Conservation (phyloP, 306 rosid genomes). For the Quercus variabilis region DNA sequence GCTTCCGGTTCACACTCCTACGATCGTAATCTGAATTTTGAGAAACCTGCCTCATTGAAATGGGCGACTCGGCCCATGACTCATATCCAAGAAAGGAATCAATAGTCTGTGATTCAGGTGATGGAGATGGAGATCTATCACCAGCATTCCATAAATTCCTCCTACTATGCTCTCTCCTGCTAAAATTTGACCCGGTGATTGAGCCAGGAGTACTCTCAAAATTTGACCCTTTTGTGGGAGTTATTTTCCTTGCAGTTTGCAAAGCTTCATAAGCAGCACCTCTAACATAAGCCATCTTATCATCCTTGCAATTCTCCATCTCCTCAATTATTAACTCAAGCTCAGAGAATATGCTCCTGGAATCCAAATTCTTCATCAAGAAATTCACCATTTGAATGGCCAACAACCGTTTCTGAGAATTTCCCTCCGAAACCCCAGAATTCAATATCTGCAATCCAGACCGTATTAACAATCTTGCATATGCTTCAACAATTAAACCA, state of each 20-base stretch:
- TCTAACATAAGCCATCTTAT: constrained; percentile 70
- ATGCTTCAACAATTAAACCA: constrained; percentile 75
- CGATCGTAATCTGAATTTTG: constrained; percentile 28
- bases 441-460: constrained; percentile 60
- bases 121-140: constrained; percentile 50
- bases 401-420: constrained; percentile 69
- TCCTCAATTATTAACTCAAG: constrained; percentile 61
- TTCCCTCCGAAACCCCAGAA: constrained; percentile 53
- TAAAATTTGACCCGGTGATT: constrained; percentile 61
- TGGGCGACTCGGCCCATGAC: constrained; percentile 59
- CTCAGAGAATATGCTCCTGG: constrained; percentile 73
- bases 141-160: constrained; percentile 36
- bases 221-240: constrained; percentile 43
- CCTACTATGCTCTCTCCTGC: constrained; percentile 37
- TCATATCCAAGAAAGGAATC: constrained; percentile 64
- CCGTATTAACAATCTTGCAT: constrained; percentile 72
- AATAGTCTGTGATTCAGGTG: constrained; percentile 64
- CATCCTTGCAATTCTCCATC: constrained; percentile 78
- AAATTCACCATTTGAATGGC: constrained; percentile 81
- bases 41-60: constrained; percentile 37
- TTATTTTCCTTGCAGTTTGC: constrained; percentile 68
- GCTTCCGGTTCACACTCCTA: constrained; percentile 67
- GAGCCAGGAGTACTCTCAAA: constrained; percentile 49
- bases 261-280: constrained; percentile 91
- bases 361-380: constrained; percentile 77